Conservation (phyloP, 805 yeast genomes). For the Pichia californica region DNA sequence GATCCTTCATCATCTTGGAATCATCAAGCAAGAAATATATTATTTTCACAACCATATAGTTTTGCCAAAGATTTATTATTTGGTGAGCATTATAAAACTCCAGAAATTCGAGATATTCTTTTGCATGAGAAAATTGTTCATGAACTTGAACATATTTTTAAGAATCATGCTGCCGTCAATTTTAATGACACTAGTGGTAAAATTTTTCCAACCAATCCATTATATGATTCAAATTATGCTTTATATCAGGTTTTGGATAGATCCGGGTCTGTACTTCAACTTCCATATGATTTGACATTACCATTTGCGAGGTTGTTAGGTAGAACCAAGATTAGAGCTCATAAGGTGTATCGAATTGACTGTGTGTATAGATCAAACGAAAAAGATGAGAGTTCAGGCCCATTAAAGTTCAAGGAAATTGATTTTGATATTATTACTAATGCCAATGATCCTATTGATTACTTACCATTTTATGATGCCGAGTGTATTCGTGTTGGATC, state of each 20-base stretch:
- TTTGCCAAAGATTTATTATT: constrained; percentile 80
- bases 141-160: constrained; percentile 57
- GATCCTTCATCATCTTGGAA: constrained; percentile 95
- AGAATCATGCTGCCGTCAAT: constrained; percentile 82
- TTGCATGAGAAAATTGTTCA: constrained; percentile 55
- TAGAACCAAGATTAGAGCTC: constrained; percentile 43
- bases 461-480: constrained; percentile 63
- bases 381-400: constrained; percentile 57
- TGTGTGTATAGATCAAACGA: constrained; percentile 71
- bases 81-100: constrained; percentile 40
- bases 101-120: constrained; percentile 41
- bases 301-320: constrained; percentile 87
- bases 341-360: constrained; percentile 68
- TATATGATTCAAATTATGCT: constrained; percentile 53
- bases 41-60: constrained; percentile 80
- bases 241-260: constrained; percentile 78
- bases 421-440: constrained; percentile 74
- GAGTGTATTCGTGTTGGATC: constrained; percentile 80
- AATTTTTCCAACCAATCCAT: constrained; percentile 77
- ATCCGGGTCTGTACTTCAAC: constrained; percentile 80
- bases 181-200: constrained; percentile 50
- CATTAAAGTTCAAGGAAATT: constrained; percentile 70
- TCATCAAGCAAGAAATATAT: constrained; percentile 78
- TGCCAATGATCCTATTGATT: constrained; percentile 23
- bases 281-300: constrained; percentile 83